Evolutionary conservation across 805 yeast species (phyloP), one percentile per base, ranked within the genome.

Genomic region (Kodamaea sagamina): DNA sequence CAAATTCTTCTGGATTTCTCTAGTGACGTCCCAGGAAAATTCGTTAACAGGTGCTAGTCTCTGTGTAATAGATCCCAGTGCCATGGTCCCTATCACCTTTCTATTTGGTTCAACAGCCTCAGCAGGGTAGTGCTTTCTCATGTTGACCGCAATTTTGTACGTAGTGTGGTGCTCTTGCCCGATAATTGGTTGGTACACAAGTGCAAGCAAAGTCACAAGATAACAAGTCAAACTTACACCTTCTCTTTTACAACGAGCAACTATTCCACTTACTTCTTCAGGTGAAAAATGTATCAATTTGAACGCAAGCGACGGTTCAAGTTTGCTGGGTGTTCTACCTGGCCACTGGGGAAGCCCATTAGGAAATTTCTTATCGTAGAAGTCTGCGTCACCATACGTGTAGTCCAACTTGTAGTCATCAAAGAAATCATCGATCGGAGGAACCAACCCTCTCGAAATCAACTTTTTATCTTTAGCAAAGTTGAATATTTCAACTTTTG

Each of bases 11-110:
- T 27, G 39, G n/a, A 64, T 44, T 6, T 39, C 32, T 22, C 52
- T 42, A 1, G 59, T 72, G 1, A 40, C n/a, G 3, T 63, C 62
- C 74, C 74, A 69, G 4, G 61, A 51, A 41, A 68, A 66, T 18
- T 55, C 49, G 1, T 42, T 39, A 5, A 61, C 24, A 2, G 72
- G 71, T 0, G 69, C 59, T n/a, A 59, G 36, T 16, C 51, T 49
- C 29, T 62, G 59, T 1, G 59, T 47, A n/a, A 63, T 43, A 0
- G 72, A 72, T 36, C 54, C 47, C 41, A 59, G 63, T 2, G 74
- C 68, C 43, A 48, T 52, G 24, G 61, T 57, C 2, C 72, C 72
- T 41, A 66, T 41, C 22, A 62, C 44, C 38, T 57, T 59, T 11
- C 39, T 24, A 16, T 61, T 50, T 2, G 39, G 24, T 2, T 41